These are phyloP conservation scores for Furcasterigmium furcatum DNA, from an alignment of 2,329 filamentous ascomycete genomes.

Conservation along the genomic window DNA sequence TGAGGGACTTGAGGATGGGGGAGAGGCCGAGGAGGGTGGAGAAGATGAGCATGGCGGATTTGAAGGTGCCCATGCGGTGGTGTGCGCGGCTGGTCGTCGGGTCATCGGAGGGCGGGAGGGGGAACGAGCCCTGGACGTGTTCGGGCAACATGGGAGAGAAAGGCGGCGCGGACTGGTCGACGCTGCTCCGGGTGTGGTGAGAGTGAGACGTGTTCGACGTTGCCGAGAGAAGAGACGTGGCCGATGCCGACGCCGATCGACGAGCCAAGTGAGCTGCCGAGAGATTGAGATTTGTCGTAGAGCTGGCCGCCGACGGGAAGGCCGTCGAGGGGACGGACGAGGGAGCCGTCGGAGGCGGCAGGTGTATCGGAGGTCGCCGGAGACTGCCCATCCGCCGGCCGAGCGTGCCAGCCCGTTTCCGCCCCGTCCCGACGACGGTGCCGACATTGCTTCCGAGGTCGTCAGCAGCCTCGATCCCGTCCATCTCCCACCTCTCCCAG, in stretches of 20 bases:
- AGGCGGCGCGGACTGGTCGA: slow-evolving; percentile 2
- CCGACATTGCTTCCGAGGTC: slow-evolving; percentile 13
- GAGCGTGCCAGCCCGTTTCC: not conserved
- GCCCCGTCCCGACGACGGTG: not conserved
- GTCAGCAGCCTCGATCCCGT: slow-evolving; percentile 55
- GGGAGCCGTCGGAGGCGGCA: slow-evolving; percentile 18
- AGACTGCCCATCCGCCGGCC: slow-evolving; percentile 1
- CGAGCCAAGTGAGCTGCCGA: not conserved
- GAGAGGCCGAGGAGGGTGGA: slow-evolving; percentile 87
- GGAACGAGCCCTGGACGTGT: slow-evolving; percentile 6
- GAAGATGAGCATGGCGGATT: slow-evolving; percentile 90
- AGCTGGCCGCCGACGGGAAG: slow-evolving; percentile 42
- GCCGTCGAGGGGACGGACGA: slow-evolving; percentile 15
- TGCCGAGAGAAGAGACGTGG: slow-evolving; percentile 50
- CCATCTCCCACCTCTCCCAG: slow-evolving; percentile 87
- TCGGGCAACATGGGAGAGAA: not conserved
- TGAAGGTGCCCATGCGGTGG: slow-evolving; percentile 72
- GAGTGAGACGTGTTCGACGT: slow-evolving; percentile 23
- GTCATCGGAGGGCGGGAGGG: slow-evolving; percentile 20
- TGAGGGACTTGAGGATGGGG: slow-evolving; percentile 96
- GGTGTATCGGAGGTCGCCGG: slow-evolving; percentile 2
- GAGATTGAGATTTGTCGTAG: slow-evolving; percentile 36
- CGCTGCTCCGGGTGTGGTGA: slow-evolving; percentile 13
- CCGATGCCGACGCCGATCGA: slow-evolving; percentile 41
- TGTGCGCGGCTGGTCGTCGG: slow-evolving; percentile 36